Evolutionary conservation across 306 rosid species (phyloP).

Genomic region (Prunus mira): DNA sequence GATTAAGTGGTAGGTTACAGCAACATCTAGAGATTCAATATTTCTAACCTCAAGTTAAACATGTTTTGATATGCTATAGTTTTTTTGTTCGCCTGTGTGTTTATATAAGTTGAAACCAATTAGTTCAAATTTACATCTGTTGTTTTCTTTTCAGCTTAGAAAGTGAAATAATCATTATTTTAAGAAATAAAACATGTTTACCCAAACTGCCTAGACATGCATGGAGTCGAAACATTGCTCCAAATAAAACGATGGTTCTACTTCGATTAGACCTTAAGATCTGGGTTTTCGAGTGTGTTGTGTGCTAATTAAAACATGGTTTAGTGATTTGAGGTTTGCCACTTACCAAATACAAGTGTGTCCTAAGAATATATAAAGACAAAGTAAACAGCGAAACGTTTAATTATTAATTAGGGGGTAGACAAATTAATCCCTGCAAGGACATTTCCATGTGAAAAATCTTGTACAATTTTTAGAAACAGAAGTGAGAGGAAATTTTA

Average conservation of each 20-base stretch:
- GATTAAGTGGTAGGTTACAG: background rate
- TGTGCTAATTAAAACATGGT: too few species aligned
- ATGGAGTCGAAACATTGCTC: background rate
- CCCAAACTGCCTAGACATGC: constrained; percentile 27
- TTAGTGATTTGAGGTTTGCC: too few species aligned
- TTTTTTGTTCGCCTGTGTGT: background rate
- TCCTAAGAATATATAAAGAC: too few species aligned
- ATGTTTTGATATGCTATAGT: background rate
- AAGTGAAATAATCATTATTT: background rate
- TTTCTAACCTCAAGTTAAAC: background rate
- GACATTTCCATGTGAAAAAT: constrained; percentile 2
- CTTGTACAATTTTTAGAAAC: background rate
- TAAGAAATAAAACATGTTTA: constrained; percentile 7
- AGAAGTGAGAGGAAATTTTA: background rate
- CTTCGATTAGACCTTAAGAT: too few species aligned
- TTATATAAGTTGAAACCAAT: background rate
- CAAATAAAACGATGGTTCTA: background rate
- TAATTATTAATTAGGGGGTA: background rate
- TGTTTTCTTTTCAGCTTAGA: too few species aligned
- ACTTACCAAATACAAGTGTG: too few species aligned
- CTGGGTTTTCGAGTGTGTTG: too few species aligned
- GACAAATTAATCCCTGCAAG: background rate
- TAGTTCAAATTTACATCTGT: background rate
- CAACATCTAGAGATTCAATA: constrained; percentile 1
- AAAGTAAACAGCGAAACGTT: too few species aligned